These are phyloP conservation scores for Colletotrichum viniferum DNA, from an alignment of 2,329 filamentous ascomycete species.

Conservation along the genomic window DNA sequence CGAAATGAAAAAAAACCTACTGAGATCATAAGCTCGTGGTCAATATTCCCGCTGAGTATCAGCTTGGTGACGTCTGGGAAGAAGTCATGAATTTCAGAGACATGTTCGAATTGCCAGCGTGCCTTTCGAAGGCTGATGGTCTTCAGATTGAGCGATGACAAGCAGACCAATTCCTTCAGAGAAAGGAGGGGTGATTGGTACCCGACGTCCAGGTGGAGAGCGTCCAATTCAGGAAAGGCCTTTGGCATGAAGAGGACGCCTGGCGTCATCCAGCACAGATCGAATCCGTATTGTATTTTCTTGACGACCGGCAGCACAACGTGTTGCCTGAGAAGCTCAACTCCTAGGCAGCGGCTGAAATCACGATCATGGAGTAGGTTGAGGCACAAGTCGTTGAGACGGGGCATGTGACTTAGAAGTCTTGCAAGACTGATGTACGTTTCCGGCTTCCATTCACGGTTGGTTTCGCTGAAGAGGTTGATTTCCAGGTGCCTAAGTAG, in stretches of 20 bases:
- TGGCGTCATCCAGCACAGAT: no score
- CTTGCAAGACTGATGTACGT: accelerated
- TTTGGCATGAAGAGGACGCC: no score
- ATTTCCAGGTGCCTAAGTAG: neutral
- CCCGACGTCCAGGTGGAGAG: neutral
- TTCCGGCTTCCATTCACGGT: neutral
- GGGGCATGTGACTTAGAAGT: neutral
- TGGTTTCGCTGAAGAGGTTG: neutral
- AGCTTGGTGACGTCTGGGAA: neutral
- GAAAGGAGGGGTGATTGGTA: accelerated
- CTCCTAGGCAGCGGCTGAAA: no score
- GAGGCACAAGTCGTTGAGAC: neutral
- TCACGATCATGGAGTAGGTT: no score
- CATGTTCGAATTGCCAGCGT: neutral
- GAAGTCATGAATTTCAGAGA: neutral
- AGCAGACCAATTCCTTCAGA: accelerated
- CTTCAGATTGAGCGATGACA: neutral
- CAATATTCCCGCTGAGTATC: accelerated
- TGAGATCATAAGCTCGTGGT: neutral
- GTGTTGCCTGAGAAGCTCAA: no score
- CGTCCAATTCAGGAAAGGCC: no score
- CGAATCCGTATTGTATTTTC: no score
- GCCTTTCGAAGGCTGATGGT: neutral
- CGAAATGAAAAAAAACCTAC: neutral
- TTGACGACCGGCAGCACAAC: no score